Conservation (phyloP, 306 rosid genomes). For the Styphnolobium japonicum region DNA sequence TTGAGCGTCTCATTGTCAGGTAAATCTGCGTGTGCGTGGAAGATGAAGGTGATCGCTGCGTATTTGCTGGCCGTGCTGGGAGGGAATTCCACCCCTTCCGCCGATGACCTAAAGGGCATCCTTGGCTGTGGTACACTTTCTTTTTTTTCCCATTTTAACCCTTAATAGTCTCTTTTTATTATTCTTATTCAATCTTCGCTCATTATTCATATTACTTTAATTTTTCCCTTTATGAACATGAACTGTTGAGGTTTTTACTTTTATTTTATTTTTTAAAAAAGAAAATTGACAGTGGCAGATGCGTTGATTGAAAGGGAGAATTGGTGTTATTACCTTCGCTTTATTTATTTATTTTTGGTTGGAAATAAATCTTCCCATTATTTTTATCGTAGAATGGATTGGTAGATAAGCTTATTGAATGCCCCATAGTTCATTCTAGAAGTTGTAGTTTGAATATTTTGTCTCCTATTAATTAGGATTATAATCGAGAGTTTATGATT, state of each 20-base stretch:
- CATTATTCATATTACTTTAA: too few relatives aligned
- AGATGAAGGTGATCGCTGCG: constrained; percentile 57
- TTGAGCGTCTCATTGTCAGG: too few relatives aligned
- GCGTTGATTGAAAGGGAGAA: neutral
- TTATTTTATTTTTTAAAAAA: neutral
- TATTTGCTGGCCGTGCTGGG: constrained; percentile 56
- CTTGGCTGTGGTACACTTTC: constrained; percentile 30
- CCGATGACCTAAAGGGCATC: constrained; percentile 36
- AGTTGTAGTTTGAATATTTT: neutral
- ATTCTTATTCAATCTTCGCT: neutral
- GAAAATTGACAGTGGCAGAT: neutral
- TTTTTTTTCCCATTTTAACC: neutral
- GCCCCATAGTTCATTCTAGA: neutral
- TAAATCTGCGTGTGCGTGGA: too few relatives aligned
- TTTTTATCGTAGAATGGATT: neutral
- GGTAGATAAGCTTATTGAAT: neutral
- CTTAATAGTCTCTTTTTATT: too few relatives aligned
- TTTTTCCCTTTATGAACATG: neutral
- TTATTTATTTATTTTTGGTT: too few relatives aligned
- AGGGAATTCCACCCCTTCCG: constrained; percentile 46
- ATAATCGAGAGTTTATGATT: neutral
- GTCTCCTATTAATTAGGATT: too few relatives aligned
- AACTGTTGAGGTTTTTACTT: neutral
- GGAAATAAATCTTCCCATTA: too few relatives aligned
- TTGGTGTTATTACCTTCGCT: too few relatives aligned